Evolutionary conservation across 106 monocot species (phyloP).

Genomic region (Apostasia shenzhenica): DNA sequence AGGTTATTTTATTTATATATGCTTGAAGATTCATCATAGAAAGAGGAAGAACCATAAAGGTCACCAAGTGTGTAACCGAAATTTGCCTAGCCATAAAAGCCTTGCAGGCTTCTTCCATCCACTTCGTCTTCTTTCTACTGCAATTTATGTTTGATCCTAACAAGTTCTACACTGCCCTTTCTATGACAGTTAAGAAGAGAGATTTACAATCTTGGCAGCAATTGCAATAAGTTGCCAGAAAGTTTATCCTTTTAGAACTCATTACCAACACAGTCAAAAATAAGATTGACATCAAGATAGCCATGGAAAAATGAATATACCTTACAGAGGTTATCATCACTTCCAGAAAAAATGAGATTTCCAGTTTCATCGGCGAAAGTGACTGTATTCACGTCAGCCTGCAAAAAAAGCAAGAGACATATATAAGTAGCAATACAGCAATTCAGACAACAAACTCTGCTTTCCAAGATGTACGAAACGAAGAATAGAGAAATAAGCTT

Average conservation of each 20-base stretch:
- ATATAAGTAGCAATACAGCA: not conserved
- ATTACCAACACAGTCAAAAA: not conserved
- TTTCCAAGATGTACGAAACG: too few species aligned
- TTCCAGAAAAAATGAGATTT: slow-evolving; percentile 81
- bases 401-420: slow-evolving; percentile 12
- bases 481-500: too few species aligned
- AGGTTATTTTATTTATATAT: too few species aligned
- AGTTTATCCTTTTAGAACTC: not conserved
- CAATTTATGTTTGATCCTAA: too few species aligned
- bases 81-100: too few species aligned
- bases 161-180: too few species aligned
- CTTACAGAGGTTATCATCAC: slow-evolving; percentile 90
- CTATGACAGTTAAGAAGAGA: too few species aligned
- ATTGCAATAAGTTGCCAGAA: not conserved
- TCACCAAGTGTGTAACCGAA: too few species aligned
- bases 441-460: not conserved
- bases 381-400: slow-evolving; percentile 90
- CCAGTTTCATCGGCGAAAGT: slow-evolving; percentile 94
- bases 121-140: too few species aligned
- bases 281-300: not conserved
- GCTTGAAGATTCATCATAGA: too few species aligned
- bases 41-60: too few species aligned
- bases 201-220: not conserved
- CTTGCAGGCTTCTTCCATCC: too few species aligned
- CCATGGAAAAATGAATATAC: slow-evolving; percentile 20